A percentile compares a stretch with the other conserved stretches of the same genome.
phyloP scores from a whole-genome alignment of 306 rosid species.

The Begonia loranthoides region DNA sequence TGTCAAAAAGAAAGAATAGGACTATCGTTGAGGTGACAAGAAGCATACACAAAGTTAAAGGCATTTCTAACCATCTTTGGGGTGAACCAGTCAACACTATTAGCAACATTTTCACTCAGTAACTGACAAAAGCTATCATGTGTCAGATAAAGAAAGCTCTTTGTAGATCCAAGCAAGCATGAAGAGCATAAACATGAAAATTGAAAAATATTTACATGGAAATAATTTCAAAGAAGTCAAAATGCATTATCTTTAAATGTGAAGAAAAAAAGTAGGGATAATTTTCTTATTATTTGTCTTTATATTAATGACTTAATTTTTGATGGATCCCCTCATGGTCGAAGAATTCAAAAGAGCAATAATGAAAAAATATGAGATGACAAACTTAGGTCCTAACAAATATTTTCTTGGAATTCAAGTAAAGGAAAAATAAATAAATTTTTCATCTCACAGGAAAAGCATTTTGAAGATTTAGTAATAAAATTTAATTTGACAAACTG shows the following conservation, averaged over 20 bases:
- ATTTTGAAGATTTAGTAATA: neutral
- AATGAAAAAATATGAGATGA: too few species aligned
- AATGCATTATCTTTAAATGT: neutral
- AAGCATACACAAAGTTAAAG: neutral
- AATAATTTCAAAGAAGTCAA: neutral
- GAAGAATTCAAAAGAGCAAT: constrained; percentile 1
- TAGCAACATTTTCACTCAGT: neutral
- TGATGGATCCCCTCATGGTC: neutral
- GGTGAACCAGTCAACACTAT: neutral
- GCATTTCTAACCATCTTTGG: neutral
- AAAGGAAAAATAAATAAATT: neutral
- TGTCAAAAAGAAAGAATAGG: neutral
- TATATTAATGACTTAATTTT: neutral
- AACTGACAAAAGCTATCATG: neutral
- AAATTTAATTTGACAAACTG: neutral
- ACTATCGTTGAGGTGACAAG: neutral
- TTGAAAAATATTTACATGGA: neutral
- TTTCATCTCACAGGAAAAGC: neutral
- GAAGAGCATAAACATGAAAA: too few species aligned
- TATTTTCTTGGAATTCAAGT: constrained; percentile 8
- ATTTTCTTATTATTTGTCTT: neutral
- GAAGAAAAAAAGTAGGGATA: neutral
- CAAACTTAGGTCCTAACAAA: neutral
- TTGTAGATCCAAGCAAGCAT: neutral
- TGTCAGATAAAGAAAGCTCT: neutral